Conservation (phyloP, 306 rosid species). For the Hippophae rhamnoides region DNA sequence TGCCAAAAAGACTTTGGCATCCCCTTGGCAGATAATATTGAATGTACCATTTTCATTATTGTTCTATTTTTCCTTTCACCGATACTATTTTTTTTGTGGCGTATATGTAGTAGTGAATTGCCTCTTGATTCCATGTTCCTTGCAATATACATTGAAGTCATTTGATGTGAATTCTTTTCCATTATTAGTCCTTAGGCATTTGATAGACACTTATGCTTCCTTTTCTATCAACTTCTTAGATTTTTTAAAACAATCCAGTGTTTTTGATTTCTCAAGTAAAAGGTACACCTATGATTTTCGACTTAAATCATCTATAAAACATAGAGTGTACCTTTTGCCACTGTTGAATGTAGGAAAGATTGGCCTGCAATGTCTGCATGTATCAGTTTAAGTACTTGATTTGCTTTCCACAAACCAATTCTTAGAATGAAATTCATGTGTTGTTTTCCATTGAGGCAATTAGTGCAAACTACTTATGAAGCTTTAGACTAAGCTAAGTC, state of each 20-base stretch:
- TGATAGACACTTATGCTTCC: neutral
- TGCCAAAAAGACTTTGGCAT: conserved; percentile 17
- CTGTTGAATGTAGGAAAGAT: neutral
- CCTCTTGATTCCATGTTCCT: conserved; percentile 12
- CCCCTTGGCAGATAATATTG: conserved; percentile 5
- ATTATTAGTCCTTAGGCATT: conserved; percentile 1
- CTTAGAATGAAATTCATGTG: neutral
- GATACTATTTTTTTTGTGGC: conserved; percentile 5
- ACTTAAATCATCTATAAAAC: neutral
- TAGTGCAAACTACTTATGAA: neutral
- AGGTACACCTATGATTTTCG: conserved; percentile 4
- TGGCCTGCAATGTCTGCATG: conserved; percentile 1
- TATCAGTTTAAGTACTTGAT: neutral
- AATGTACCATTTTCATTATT: conserved; percentile 15
- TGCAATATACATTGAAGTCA: neutral
- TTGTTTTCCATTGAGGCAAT: conserved; percentile 4
- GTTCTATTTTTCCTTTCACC: conserved; percentile 12
- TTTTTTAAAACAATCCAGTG: neutral
- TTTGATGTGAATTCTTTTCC: neutral
- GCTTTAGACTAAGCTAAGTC: neutral
- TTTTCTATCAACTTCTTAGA: conserved; percentile 3
- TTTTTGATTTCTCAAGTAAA: conserved; percentile 4
- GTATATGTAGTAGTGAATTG: conserved; percentile 8
- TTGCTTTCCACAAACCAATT: conserved; percentile 6
- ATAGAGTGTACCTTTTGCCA: conserved; percentile 2